Percentiles rank a stretch among this genome's conserved stretches.
Evolutionary conservation across 2,329 filamentous ascomycete genomes (phyloP).

Genomic region (Magnaporthiopsis poae): DNA sequence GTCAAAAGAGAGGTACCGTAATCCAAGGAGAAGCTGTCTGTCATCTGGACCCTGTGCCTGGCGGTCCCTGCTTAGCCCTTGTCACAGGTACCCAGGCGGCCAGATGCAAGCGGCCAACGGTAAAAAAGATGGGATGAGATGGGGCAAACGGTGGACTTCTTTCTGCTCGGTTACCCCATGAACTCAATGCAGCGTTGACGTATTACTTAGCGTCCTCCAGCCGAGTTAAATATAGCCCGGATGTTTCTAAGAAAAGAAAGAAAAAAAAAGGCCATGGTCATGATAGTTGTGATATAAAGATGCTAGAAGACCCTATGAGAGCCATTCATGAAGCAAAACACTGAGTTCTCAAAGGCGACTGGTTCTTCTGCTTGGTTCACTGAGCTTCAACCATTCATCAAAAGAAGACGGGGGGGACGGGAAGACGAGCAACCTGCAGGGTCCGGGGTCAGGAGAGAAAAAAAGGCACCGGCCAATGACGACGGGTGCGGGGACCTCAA

Average conservation of each 20-base stretch:
- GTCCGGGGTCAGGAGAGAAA: not conserved
- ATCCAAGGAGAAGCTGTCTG: not conserved
- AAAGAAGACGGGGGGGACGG: not conserved
- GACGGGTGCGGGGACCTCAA: constrained; percentile 1
- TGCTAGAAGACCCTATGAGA: not conserved
- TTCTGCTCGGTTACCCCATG: not conserved
- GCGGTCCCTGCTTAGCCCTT: not conserved
- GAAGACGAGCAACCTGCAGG: not conserved
- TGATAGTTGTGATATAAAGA: too few relatives aligned
- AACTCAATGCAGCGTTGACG: not conserved
- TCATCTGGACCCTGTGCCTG: not conserved
- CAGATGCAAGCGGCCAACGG: not conserved
- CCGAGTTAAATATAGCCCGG: not conserved
- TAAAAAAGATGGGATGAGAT: not conserved
- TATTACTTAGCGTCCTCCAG: not conserved
- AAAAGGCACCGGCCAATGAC: not conserved
- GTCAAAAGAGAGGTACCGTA: not conserved
- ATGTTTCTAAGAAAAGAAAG: not conserved
- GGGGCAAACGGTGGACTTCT: not conserved
- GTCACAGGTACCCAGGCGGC: not conserved
- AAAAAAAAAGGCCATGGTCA: not conserved
- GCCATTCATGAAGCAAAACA: not conserved
- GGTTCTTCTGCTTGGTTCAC: not conserved
- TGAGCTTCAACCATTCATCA: not conserved
- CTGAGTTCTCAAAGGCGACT: not conserved